Conservation (phyloP, 139 green algal species). For the Edaphochlamys debaryana region DNA sequence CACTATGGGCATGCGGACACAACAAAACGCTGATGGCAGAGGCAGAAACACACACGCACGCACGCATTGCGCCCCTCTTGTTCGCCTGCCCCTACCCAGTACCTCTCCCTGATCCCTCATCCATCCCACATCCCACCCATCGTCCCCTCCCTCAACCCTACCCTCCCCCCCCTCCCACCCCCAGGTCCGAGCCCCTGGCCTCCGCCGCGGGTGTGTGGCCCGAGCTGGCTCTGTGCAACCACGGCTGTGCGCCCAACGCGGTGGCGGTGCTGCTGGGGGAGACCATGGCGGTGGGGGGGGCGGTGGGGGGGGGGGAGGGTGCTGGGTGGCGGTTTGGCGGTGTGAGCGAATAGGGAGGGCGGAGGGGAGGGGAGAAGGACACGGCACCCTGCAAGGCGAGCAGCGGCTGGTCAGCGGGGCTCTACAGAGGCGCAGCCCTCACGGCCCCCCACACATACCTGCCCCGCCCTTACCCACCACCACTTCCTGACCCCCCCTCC, state of each 20-base stretch:
- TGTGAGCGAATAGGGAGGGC: neutral
- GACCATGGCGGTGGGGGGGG: slow-evolving; percentile 21
- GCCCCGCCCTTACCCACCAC: neutral
- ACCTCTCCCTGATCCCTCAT: no score
- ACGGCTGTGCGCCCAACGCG: slow-evolving; percentile 48
- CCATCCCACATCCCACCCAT: neutral
- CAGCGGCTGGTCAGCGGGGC: no score
- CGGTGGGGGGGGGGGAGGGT: neutral
- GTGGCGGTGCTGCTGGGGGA: slow-evolving; percentile 24
- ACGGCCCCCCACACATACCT: neutral
- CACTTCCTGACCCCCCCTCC: no score
- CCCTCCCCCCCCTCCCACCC: neutral
- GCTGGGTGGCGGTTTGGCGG: no score
- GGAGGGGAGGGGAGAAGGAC: neutral
- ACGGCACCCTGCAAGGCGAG: no score
- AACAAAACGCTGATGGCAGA: no score
- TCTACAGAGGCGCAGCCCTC: no score
- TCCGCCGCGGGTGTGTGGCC: slow-evolving; percentile 38
- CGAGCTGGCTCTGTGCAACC: slow-evolving; percentile 43
- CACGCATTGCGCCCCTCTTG: no score
- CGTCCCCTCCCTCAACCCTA: no score
- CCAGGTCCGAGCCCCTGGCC: slow-evolving; percentile 16
- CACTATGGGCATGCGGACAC: no score
- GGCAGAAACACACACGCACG: no score
- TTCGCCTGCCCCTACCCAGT: no score